These are phyloP conservation scores for Microdochium paspali DNA, from an alignment of 2,329 filamentous ascomycete genomes.

Conservation along the genomic window DNA sequence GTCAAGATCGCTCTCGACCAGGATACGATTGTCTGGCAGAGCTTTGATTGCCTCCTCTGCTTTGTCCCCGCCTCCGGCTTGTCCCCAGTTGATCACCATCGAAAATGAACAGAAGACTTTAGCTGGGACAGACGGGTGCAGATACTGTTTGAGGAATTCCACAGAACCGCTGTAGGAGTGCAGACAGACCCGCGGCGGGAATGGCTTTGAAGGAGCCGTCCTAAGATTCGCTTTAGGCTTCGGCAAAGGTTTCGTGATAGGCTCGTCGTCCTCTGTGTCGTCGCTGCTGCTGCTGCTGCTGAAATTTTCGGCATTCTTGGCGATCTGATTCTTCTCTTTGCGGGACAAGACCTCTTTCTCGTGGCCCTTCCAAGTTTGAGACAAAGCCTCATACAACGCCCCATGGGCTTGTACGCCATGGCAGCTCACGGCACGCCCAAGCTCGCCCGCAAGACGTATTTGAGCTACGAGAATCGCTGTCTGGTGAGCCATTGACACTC, in stretches of 20 bases:
- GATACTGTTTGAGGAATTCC: constrained; percentile 69
- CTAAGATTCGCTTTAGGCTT: constrained; percentile 8
- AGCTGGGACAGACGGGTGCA: constrained; percentile 62
- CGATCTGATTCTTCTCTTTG: constrained; percentile 43
- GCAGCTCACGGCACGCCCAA: constrained; percentile 55
- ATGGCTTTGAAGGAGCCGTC: constrained; percentile 46
- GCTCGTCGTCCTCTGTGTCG: constrained; percentile 23
- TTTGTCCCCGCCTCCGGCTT: constrained; percentile 29
- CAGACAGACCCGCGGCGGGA: constrained; percentile 81
- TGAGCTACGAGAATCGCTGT: constrained; percentile 55
- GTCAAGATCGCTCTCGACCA: constrained; percentile 89
- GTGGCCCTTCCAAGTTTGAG: constrained; percentile 59
- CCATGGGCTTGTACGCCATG: constrained; percentile 74
- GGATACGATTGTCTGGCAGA: constrained; percentile 67
- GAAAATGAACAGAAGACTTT: constrained; percentile 87
- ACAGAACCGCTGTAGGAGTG: constrained; percentile 83
- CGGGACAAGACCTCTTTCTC: constrained; percentile 53
- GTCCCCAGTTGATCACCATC: constrained; percentile 65
- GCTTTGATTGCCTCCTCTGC: constrained; percentile 58
- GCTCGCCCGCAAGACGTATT: constrained; percentile 59
- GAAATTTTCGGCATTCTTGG: constrained; percentile 36
- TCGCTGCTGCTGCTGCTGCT: constrained; percentile 24
- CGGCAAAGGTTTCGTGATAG: constrained; percentile 4
- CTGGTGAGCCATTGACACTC: constrained; percentile 62
- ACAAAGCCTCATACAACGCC: constrained; percentile 54